phyloP scores from a whole-genome alignment of 2,329 filamentous ascomycete genomes.

The Talaromyces piceae region DNA sequence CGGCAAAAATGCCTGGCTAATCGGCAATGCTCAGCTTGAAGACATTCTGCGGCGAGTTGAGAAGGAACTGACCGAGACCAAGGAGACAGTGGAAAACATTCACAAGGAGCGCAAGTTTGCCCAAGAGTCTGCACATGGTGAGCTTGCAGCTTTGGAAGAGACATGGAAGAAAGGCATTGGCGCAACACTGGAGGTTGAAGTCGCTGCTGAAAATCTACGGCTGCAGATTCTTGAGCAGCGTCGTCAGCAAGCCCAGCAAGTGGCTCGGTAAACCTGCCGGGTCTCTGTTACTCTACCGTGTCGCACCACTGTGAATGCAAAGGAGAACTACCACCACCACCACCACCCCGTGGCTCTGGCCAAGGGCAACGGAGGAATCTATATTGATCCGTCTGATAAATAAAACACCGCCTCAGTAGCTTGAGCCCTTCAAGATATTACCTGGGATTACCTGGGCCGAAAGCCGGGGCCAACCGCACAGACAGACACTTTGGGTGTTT shows the following conservation, averaged over 20 bases:
- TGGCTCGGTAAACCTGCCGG: conserved; percentile 17
- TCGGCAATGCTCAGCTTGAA: conserved; percentile 75
- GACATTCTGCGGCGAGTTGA: conserved; percentile 63
- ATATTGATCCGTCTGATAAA: no score
- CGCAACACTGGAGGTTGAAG: conserved; percentile 74
- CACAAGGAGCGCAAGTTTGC: conserved; percentile 61
- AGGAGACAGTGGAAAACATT: conserved; percentile 63
- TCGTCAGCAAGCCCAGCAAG: conserved; percentile 30
- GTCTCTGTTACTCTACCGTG: neutral
- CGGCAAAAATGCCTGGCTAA: conserved; percentile 87
- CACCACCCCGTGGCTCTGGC: neutral
- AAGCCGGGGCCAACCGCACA: neutral
- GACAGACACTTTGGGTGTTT: no score
- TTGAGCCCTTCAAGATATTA: no score
- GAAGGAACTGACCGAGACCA: conserved; percentile 61
- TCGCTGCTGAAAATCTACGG: conserved; percentile 68
- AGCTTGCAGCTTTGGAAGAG: conserved; percentile 67
- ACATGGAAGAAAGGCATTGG: conserved; percentile 74
- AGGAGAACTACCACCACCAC: neutral
- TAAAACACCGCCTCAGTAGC: neutral
- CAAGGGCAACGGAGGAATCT: neutral
- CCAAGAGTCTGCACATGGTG: conserved; percentile 65
- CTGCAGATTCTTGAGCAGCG: conserved; percentile 59
- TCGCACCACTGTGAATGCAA: neutral
- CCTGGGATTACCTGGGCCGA: neutral